Conservation (phyloP, 441 rosid genomes). For the Euphorbia celastroides region DNA sequence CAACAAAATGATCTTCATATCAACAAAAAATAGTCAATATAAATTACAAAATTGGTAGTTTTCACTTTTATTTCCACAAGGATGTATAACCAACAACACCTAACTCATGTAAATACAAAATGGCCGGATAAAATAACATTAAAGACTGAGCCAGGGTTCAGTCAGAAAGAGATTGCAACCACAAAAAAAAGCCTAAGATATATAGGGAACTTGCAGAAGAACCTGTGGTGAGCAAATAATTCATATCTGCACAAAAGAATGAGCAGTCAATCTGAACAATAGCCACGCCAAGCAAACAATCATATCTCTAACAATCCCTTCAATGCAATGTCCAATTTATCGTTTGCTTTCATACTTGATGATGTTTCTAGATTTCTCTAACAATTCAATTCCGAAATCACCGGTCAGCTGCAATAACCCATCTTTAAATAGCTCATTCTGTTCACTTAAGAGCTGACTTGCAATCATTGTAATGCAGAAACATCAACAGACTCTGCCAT, state of each 20-base stretch:
- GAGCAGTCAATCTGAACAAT: background rate
- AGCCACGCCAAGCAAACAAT: background rate
- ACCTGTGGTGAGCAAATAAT: constrained; percentile 5
- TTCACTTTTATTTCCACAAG: background rate
- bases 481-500: constrained; percentile 44
- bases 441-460: no score
- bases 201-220: background rate
- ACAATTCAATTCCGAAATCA: constrained; percentile 6
- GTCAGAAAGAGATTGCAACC: background rate
- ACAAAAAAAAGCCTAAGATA: background rate
- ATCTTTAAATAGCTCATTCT: background rate
- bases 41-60: background rate
- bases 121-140: background rate
- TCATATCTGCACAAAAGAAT: background rate
- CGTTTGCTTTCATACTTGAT: no score
- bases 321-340: constrained; percentile 5
- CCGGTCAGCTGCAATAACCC: background rate
- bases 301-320: background rate
- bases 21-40: no score
- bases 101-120: background rate
- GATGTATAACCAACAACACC: background rate
- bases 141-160: background rate
- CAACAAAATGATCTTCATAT: no score
- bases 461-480: constrained; percentile 22
- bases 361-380: no score